Evolutionary conservation across 805 yeast genomes (phyloP), one percentile per base, ranked within the genome.

Genomic region (Hanseniaspora valbyensis): DNA sequence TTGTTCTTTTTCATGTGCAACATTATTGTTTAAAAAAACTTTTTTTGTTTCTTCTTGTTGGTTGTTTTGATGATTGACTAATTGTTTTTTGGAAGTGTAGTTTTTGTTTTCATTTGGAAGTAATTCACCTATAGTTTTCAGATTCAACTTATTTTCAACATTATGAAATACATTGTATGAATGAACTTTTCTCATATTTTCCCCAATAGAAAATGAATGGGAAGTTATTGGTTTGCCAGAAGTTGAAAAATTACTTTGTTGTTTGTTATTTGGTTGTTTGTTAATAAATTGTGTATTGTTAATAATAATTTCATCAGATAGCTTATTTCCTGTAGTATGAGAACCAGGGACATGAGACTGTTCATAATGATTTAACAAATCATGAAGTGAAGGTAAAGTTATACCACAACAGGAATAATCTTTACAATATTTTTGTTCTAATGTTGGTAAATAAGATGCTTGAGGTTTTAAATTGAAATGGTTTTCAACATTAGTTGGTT

Each of bases 401-500:
- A 84, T 83, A 26, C 97, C 98, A 69, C 98, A 92, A 68, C 98
- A 92, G 46, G 87, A 79, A 67, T 92, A 92, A 69, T 92, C 98
- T 65, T 84, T 85, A 66, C 98, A 92, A 67, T 90, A 92, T 64
- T 89, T 89, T 9, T 95, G 95, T 66, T 90, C 98, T 53, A 90
- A 71, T 60, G 85, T 86, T 18, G 97, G 96, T 54, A 92, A 72
- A 64, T 90, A 92, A 8, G 92, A 77, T 2, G 42, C 44, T 41
- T 51, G 53, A 19, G 46, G 40, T 18, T 48, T 48, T 18, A 48
- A 30, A 6, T 29, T n/a, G 16, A 21, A 18, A 21, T 48, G 36
- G 8, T 21, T 16, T n/a, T 48, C 51, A 9, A n/a, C 2, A 14
- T 26, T 28, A 8, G 6, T 14, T 16, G 26, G n/a, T 14, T 37